These are phyloP conservation scores for Capsicum baccatum DNA, from an alignment of 257 asterid genomes.

Conservation along the genomic window DNA sequence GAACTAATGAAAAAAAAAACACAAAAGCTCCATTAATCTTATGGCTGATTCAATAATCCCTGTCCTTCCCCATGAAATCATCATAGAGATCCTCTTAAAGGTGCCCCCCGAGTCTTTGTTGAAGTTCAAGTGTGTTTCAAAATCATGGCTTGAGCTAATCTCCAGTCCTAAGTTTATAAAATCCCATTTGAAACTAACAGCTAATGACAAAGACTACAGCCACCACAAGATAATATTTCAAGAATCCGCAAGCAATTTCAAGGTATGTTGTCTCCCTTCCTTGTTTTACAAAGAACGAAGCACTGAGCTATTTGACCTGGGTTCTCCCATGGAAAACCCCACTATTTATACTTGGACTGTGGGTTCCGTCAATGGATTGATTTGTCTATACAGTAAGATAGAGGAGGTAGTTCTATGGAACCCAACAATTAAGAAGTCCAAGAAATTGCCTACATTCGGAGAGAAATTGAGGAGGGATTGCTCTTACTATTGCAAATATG, in stretches of 20 bases:
- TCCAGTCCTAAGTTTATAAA: background rate
- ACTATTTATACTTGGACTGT: background rate
- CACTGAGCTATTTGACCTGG: background rate
- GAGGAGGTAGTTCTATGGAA: background rate
- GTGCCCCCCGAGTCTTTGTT: background rate
- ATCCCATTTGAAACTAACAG: background rate
- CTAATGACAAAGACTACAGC: background rate
- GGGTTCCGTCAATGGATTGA: background rate
- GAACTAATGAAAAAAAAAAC: background rate
- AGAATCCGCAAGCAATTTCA: background rate
- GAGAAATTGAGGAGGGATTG: background rate
- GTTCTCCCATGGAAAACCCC: slow-evolving; percentile 9
- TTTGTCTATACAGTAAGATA: background rate
- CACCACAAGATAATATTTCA: background rate
- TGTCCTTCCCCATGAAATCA: background rate
- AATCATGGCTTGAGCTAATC: background rate
- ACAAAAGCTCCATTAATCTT: background rate
- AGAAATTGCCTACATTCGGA: background rate
- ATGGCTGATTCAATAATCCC: background rate
- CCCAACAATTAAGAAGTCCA: background rate
- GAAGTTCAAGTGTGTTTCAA: slow-evolving; percentile 13
- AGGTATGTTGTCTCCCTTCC: background rate
- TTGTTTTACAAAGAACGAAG: background rate
- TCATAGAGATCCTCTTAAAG: background rate
- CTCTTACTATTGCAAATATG: background rate